Evolutionary conservation across 2,329 filamentous ascomycete species (phyloP).

Genomic region (Cladosporium sp.): DNA sequence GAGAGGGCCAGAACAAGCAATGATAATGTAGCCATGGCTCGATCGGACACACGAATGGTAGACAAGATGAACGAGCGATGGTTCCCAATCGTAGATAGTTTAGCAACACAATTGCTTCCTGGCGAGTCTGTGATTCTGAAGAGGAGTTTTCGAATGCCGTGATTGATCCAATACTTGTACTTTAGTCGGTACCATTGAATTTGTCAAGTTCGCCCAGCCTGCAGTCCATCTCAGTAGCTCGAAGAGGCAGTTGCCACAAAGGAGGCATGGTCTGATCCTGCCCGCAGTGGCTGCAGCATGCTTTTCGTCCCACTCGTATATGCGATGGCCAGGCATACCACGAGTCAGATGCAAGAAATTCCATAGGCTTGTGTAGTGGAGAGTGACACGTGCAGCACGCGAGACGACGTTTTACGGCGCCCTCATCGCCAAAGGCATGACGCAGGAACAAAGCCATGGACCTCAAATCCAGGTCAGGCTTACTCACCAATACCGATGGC

Average conservation of each 20-base stretch:
- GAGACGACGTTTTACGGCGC: background rate
- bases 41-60: background rate
- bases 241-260: background rate
- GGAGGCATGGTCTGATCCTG: background rate
- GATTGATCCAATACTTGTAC: slow-evolving; percentile 1
- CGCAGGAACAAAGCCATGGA: slow-evolving; percentile 7
- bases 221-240: background rate
- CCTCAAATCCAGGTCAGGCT: background rate
- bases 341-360: background rate
- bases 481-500: no score
- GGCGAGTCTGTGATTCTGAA: background rate
- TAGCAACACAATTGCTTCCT: background rate
- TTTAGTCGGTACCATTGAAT: background rate
- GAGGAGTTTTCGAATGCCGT: background rate
- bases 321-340: background rate
- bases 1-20: background rate
- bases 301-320: background rate
- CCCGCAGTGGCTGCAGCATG: slow-evolving; percentile 3
- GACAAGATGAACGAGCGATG: background rate
- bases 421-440: background rate
- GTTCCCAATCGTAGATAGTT: background rate
- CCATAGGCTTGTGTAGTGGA: background rate
- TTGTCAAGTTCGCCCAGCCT: background rate
- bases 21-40: background rate
- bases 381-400: background rate